Evolutionary conservation across 345 rosid genomes (phyloP), one percentile per base, ranked within the genome.

Genomic region (Passiflora organensis): DNA sequence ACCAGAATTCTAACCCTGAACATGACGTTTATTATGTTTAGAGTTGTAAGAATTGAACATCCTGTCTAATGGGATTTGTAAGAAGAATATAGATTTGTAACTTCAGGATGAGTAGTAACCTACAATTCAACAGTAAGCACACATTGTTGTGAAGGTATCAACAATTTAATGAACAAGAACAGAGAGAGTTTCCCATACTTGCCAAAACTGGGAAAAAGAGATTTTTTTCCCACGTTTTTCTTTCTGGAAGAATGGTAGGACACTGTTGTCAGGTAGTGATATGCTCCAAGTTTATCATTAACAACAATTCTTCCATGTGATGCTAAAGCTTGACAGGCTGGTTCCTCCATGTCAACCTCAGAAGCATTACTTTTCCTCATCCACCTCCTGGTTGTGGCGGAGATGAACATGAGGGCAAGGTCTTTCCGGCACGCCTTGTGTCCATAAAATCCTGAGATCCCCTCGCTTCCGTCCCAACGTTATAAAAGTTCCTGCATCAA

Each of bases 401-500:
- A 62, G 60, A 37, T 42, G 68, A 13, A 38, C 25, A 53, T 63
- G 73, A 13, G 57, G 60, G 60, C 73, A 63, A 2, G 51, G 47
- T 32, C 65, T 53, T 59, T 63, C 68, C 1, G 65, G 73, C 41
- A 22, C 45, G 21, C 73, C 68, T 32, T 38, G 63, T 9, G 59
- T 53, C 73, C 64, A 69, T 32, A 69, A 42, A 2, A 41, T 32
- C 36, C 37, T 10, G 16, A 69, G 67, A 32, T 69, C 73, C 13
- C 65, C 68, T 32, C 68, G 58, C 48, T 63, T 69, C 60, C 53
- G 58, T 6, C 73, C 73, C 61, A 69, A 10, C 13, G 64, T 18
- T 50, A 69, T 23, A 58, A 63, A 58, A 42, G 73, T 69, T 47
- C 73, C 73, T 69, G 61, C 58, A 53, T 47, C 46, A 28, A 49